Base-by-base conservation (phyloP, 106 monocot species). In the Dactylorhiza incarnata region DNA sequence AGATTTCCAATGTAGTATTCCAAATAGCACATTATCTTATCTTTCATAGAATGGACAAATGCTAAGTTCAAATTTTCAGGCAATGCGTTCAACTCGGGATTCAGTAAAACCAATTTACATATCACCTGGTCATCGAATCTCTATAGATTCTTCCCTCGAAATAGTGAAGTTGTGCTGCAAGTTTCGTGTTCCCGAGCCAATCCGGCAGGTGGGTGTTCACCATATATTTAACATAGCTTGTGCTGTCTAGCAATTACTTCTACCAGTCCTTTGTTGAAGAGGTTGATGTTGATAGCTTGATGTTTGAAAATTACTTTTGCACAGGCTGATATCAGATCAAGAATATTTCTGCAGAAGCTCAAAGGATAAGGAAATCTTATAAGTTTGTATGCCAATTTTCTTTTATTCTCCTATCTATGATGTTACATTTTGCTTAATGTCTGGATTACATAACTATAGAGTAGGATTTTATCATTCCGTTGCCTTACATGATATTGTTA, bases 61-160 rank as follows among this genome's bases (percentile, higher is more conserved):
- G 67, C 12, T 17, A 15, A 19, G 45, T 69, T 69, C 45, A n/a
- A 56, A 55, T 51, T 54, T 80, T 25, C 83, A 95, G 95, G 95
- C 95, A 61, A 73, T 95, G 83, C 75, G 85, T 29, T 88, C 90
- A 14, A 79, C 73, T 76, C 71, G 83, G 48, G 80, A 86, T 76
- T 92, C 90, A 81, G 81, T 84, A 74, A 95, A 88, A 78, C 95
- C 95, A 20, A 85, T 95, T 63, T 95, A 88, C 73, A 66, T 95
- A 71, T 95, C 95, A 83, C 52, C 78, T 77, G 95, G 95, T 5
- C 89, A 95, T 81, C 87, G 89, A 29, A 85, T 95, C 74, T 95
- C 95, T 29, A 88, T 95, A 67, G 83, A 92, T 63, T 92, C 95
- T 58, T 86, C 92, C 51, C 71, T 90, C 50, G 85, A 24, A 51